These are phyloP conservation scores for Ceratocystis albifundus DNA, from an alignment of 2,329 filamentous ascomycete species.

Conservation along the genomic window DNA sequence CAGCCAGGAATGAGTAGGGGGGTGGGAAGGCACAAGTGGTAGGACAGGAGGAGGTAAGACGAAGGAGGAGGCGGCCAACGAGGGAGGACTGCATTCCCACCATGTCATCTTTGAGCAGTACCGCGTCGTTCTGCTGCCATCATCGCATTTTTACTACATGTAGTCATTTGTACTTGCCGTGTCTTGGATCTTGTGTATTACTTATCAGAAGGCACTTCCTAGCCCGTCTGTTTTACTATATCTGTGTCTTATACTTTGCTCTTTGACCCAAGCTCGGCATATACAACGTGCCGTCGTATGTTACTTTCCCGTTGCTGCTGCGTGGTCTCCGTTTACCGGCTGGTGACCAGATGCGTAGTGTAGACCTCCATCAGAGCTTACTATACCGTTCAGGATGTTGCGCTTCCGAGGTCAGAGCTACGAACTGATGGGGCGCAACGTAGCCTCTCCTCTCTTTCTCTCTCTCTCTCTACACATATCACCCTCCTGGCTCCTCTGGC, in stretches of 20 bases:
- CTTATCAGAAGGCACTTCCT: not conserved
- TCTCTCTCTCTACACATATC: not conserved
- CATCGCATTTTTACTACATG: not conserved
- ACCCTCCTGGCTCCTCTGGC: not conserved
- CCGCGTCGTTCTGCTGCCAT: not conserved
- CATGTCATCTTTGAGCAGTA: not conserved
- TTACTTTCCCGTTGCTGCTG: not conserved
- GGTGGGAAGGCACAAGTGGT: not conserved
- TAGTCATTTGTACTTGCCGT: not conserved
- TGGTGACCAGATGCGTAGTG: not conserved
- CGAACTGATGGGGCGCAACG: too few species aligned
- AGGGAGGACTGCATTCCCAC: not conserved
- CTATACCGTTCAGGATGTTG: not conserved
- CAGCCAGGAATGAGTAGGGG: too few species aligned
- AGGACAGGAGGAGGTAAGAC: not conserved
- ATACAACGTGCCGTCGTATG: not conserved
- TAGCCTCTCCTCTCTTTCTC: not conserved
- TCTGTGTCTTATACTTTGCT: not conserved
- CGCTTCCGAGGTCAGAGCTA: too few species aligned
- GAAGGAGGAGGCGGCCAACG: not conserved
- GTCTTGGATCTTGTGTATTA: not conserved
- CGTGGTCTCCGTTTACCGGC: not conserved
- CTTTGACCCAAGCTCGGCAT: not conserved
- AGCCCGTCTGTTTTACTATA: not conserved
- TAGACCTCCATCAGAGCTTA: not conserved